These are phyloP conservation scores for Pythium aristosporum DNA, from an alignment of 352 stramenopile species.

Conservation along the genomic window DNA sequence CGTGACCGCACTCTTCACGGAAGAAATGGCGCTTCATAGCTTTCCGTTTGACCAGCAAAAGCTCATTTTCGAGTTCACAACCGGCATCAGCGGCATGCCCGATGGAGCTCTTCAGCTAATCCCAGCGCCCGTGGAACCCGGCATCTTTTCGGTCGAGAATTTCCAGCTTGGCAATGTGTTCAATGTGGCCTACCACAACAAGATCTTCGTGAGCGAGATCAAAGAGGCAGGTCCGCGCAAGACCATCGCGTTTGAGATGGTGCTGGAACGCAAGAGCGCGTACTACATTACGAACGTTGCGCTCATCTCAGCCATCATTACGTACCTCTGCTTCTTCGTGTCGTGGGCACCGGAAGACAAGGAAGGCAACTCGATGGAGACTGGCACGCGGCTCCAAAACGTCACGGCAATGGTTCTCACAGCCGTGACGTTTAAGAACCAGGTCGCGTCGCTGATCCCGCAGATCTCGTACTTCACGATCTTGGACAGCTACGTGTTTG, in stretches of 20 bases:
- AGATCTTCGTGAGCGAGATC: conserved; percentile 47
- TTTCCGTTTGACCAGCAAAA: conserved; percentile 69
- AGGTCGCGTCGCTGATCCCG: conserved; percentile 47
- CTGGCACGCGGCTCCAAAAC: conserved; percentile 53
- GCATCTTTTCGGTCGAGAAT: conserved; percentile 42
- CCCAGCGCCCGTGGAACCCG: conserved; percentile 26
- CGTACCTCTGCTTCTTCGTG: conserved; percentile 47
- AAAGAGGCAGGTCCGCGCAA: conserved; percentile 37
- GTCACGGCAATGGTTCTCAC: conserved; percentile 62
- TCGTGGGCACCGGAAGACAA: conserved; percentile 10
- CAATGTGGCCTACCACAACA: conserved; percentile 44
- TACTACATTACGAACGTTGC: conserved; percentile 65
- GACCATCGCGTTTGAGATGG: conserved; percentile 52
- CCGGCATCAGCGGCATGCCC: conserved; percentile 13
- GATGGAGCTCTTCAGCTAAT: conserved; percentile 17
- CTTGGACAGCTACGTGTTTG: conserved; percentile 60
- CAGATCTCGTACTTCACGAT: conserved; percentile 70
- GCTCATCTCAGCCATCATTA: conserved; percentile 46
- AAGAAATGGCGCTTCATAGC: conserved; percentile 54
- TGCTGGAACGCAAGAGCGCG: conserved; percentile 45
- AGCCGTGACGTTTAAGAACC: conserved; percentile 61
- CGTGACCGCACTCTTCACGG: conserved; percentile 44
- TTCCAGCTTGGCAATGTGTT: conserved; percentile 64
- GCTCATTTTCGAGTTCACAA: conserved; percentile 43
- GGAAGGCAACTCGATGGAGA: conserved; percentile 36